Evolutionary conservation across 2,329 filamentous ascomycete genomes (phyloP).

Genomic region (Ustulina deusta): DNA sequence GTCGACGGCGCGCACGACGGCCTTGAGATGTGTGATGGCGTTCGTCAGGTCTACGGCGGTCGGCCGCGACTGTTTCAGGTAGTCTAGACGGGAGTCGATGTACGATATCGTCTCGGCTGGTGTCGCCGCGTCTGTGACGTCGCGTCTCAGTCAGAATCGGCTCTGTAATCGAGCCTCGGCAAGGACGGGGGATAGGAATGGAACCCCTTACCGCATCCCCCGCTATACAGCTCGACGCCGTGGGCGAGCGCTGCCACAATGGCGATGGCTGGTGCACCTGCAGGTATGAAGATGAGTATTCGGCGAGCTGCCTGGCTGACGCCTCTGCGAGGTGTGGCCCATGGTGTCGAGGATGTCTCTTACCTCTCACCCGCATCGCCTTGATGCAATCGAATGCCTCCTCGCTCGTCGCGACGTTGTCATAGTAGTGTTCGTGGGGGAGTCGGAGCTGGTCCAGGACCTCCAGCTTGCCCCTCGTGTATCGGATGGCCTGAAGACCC

Average conservation of each 20-base stretch:
- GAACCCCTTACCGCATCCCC: conserved; percentile 57
- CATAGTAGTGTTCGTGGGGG: conserved; percentile 83
- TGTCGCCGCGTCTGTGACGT: conserved; percentile 53
- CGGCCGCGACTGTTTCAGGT: conserved; percentile 87
- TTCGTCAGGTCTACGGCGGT: conserved; percentile 96
- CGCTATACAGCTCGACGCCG: conserved; percentile 81
- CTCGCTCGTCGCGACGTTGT: conserved; percentile 74
- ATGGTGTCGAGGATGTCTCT: conserved; percentile 24
- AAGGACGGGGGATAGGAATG: not conserved
- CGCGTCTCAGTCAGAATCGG: conserved; percentile 12
- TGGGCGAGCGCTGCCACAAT: conserved; percentile 94
- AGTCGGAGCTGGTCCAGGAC: conserved; percentile 87
- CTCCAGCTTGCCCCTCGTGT: conserved; percentile 76
- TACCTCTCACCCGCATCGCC: conserved; percentile 79
- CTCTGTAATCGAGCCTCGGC: not conserved
- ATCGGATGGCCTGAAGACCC: conserved; percentile 82
- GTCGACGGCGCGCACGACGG: conserved; percentile 65
- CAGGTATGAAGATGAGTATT: not conserved
- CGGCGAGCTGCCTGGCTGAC: not conserved
- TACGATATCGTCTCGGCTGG: conserved; percentile 73
- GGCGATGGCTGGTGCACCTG: conserved; percentile 91
- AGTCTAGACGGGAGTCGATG: conserved; percentile 82
- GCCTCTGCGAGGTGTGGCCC: not conserved
- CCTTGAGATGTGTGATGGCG: conserved; percentile 83
- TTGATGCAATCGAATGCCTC: conserved; percentile 87